phyloP scores from a whole-genome alignment of 192 early-diverging fungal species.

The Coemansia sp. region DNA sequence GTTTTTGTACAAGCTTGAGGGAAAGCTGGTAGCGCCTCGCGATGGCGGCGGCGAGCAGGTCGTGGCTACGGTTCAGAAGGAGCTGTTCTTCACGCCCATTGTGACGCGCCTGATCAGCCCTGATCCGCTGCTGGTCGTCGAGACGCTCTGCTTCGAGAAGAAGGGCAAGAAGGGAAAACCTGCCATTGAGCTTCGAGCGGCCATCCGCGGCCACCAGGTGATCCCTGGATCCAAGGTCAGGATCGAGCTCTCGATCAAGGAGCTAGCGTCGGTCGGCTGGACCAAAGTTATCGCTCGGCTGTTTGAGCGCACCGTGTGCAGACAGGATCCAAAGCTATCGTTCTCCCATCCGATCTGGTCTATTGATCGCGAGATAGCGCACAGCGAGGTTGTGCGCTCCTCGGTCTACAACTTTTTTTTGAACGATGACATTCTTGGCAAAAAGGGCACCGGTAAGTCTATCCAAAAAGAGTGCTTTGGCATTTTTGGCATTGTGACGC shows the following conservation, averaged over 20 bases:
- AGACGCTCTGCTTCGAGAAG: constrained; percentile 49
- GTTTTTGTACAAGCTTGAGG: constrained; percentile 27
- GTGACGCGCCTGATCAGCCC: constrained; percentile 20
- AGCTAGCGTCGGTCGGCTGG: constrained; percentile 40
- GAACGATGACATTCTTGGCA: constrained; percentile 27
- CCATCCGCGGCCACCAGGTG: constrained; percentile 23
- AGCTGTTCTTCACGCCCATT: constrained; percentile 37
- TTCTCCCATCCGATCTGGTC: constrained; percentile 42
- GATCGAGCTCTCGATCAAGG: constrained; percentile 46
- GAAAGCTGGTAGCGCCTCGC: constrained; percentile 25
- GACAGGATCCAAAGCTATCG: constrained; percentile 18
- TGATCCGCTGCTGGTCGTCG: constrained; percentile 19
- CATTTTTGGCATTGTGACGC: no score
- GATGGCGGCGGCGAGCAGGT: constrained; percentile 25
- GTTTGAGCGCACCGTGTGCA: constrained; percentile 43
- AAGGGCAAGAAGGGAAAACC: constrained; percentile 48
- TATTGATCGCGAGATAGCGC: constrained; percentile 30
- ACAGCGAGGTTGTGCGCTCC: constrained; percentile 32
- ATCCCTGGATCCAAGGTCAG: constrained; percentile 32
- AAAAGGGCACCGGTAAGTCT: constrained; percentile 24
- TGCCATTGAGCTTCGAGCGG: constrained; percentile 34
- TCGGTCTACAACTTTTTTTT: constrained; percentile 52
- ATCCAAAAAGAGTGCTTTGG: background rate
- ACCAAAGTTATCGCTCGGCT: constrained; percentile 32
- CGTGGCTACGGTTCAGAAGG: constrained; percentile 23